Base-by-base conservation (phyloP, 257 asterid genomes). In the Solanum piurae region DNA sequence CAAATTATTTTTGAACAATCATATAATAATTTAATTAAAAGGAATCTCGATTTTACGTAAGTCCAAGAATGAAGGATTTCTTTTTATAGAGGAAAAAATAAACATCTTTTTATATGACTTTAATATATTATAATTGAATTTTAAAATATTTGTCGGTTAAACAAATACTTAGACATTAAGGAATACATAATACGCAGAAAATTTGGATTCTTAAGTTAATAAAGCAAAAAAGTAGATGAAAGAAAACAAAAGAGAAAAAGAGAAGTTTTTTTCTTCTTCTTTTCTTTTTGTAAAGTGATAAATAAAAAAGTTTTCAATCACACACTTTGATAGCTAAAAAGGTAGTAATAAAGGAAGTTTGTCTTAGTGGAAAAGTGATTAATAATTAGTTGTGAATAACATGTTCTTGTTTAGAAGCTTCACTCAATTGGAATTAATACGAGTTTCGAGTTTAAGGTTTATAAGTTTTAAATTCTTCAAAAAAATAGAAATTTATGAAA, bases 111-210 rank as follows among this genome's bases (percentile, higher is more conserved):
- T 13, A 1, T 42, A 42, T 77, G 12, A 77, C 3, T 77, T 42
- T 77, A 42, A 55, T 12, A 77, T 77, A n/a, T 77, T 31, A 33
- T 12, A 71, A 29, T 38, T 75, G 55, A 29, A 37, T 37, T 37
- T 21, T 2, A 37, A 5, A 74, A 74, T 18, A 3, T 74, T 74
- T 69, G 29, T 37, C 4, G 12, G n/a, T 25, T 31, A 84, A 23
- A 62, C 77, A 62, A 16, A 72, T 86, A 49, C 88, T 86, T 86
- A 44, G 88, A 55, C 36, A 86, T 72, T 86, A 86, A 86, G 88
- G 52, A 71, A 86, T 27, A 23, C 9, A 86, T 52, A n/a, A 62
- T 64, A 31, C 6, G 42, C 64, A 36, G 66, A 80, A 46, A 62
- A 44, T 14, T 64, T 11, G 1, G 14, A 9, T 52, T 52, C 4